phyloP scores from a whole-genome alignment of 441 rosid species.

The Jatropha multifida region DNA sequence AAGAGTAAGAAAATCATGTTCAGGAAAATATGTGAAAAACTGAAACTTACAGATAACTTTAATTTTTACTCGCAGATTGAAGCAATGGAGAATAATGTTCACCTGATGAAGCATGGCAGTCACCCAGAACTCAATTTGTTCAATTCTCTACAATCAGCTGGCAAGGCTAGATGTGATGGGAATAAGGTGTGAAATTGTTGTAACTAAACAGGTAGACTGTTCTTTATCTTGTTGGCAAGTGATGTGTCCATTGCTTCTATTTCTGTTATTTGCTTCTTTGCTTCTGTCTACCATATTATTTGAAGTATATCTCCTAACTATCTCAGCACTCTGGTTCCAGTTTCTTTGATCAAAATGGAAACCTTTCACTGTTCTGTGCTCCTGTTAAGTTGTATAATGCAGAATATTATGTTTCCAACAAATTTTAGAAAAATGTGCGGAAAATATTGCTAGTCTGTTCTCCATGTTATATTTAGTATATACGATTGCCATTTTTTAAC shows the following conservation, averaged over 20 bases:
- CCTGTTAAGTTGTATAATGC: too few relatives aligned
- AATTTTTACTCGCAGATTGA: constrained; percentile 7
- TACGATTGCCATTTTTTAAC: too few relatives aligned
- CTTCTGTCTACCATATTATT: too few relatives aligned
- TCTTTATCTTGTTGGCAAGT: background rate
- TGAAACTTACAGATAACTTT: background rate
- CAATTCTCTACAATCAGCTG: background rate
- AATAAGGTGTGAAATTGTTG: background rate
- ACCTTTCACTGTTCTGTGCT: too few relatives aligned
- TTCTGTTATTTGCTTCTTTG: too few relatives aligned
- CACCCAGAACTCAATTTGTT: background rate
- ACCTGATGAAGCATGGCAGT: background rate
- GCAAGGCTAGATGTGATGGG: background rate
- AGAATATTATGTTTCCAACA: too few relatives aligned
- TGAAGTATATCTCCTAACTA: too few relatives aligned
- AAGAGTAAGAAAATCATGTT: background rate
- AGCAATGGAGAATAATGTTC: background rate
- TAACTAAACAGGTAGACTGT: background rate
- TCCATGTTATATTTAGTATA: too few relatives aligned
- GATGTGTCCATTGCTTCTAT: background rate
- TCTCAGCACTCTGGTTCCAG: too few relatives aligned
- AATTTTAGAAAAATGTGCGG: too few relatives aligned
- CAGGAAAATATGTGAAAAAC: background rate
- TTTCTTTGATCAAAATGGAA: too few relatives aligned
- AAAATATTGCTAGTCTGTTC: too few relatives aligned